These are phyloP conservation scores for Fusarium napiforme DNA, from an alignment of 2,329 filamentous ascomycete species.

Conservation along the genomic window DNA sequence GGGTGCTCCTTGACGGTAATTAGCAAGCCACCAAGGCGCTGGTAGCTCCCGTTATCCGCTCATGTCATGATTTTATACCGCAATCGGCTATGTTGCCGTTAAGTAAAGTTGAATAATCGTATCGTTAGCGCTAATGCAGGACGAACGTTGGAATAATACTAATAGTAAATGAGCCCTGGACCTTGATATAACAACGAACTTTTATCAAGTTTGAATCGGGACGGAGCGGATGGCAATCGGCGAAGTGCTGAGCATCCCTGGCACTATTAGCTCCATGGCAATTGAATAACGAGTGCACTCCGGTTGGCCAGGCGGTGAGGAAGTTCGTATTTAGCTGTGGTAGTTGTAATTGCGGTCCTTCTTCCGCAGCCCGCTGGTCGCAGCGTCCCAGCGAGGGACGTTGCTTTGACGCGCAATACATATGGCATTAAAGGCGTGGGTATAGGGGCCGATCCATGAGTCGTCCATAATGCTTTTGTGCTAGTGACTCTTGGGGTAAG, in stretches of 20 bases:
- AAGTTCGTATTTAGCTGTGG: slow-evolving; percentile 28
- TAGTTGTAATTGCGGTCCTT: slow-evolving; percentile 29
- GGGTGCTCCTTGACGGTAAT: slow-evolving; percentile 30
- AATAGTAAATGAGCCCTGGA: slow-evolving; percentile 23
- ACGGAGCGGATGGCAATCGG: slow-evolving; percentile 17
- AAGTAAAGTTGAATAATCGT: slow-evolving; percentile 25
- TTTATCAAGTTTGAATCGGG: slow-evolving; percentile 27
- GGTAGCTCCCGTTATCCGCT: slow-evolving; percentile 28
- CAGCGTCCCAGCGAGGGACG: slow-evolving; percentile 33
- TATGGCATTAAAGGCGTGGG: slow-evolving; percentile 6
- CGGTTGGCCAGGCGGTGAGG: slow-evolving; percentile 29
- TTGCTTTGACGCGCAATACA: slow-evolving; percentile 14
- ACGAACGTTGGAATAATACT: slow-evolving; percentile 20
- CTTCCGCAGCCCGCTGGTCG: slow-evolving; percentile 30
- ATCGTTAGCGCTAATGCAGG: slow-evolving; percentile 11
- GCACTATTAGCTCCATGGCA: not conserved
- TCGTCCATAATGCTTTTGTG: not conserved
- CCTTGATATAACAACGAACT: slow-evolving; percentile 18
- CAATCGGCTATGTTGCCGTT: slow-evolving; percentile 21
- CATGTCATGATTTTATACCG: slow-evolving; percentile 24
- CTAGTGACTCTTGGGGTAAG: not conserved
- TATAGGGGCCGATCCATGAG: slow-evolving; percentile 4
- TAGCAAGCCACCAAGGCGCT: slow-evolving; percentile 33
- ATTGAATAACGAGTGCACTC: slow-evolving; percentile 6
- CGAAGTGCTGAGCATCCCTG: slow-evolving; percentile 7